Evolutionary conservation across 306 rosid species (phyloP).

Genomic region (Astragalus glycyphyllos): DNA sequence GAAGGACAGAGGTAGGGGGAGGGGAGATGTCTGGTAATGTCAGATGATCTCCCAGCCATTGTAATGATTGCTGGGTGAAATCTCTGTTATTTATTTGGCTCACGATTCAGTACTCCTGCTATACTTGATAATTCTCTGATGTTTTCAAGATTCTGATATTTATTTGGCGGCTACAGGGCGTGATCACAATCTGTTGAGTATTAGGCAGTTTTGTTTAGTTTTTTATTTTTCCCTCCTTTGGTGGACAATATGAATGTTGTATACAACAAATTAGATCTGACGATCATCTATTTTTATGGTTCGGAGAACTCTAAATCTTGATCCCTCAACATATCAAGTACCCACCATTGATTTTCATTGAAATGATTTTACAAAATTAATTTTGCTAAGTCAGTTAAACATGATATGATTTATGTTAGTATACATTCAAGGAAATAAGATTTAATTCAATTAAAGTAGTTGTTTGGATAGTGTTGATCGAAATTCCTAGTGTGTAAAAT

Average conservation of each 20-base stretch:
- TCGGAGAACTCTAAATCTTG: neutral
- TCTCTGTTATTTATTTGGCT: neutral
- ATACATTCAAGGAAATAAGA: too few species aligned
- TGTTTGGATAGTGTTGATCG: too few species aligned
- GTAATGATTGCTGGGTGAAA: neutral
- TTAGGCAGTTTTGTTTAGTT: neutral
- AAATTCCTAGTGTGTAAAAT: too few species aligned
- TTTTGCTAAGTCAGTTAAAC: too few species aligned
- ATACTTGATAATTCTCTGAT: neutral
- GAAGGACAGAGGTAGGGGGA: neutral
- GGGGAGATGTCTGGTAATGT: neutral
- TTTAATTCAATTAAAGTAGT: too few species aligned
- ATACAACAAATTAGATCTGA: neutral
- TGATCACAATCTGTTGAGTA: neutral
- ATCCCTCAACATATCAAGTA: neutral
- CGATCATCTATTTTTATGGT: neutral
- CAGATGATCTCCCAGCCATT: neutral
- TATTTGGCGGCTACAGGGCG: neutral
- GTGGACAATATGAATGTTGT: neutral
- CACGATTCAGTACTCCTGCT: constrained; percentile 8
- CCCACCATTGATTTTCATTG: too few species aligned
- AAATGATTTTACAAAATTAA: too few species aligned
- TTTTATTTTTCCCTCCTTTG: neutral
- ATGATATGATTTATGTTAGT: too few species aligned
- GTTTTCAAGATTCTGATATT: neutral